Conservation (phyloP, 2,329 filamentous ascomycete species). For the Fusarium annulatum region DNA sequence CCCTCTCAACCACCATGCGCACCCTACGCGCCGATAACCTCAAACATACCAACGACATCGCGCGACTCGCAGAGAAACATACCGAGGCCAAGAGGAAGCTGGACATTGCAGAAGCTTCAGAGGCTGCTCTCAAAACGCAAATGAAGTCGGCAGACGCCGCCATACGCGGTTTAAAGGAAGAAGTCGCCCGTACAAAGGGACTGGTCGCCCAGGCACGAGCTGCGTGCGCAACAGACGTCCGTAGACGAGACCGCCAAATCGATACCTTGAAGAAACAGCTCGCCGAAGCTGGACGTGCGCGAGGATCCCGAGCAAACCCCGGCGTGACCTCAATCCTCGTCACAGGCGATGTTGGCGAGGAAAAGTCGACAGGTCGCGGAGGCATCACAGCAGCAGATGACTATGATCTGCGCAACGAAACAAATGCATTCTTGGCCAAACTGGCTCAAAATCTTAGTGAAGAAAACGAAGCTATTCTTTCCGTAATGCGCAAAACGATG, state of each 20-base stretch:
- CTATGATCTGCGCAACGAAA: constrained; percentile 84
- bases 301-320: constrained; percentile 65
- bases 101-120: constrained; percentile 73
- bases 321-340: constrained; percentile 68
- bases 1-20: constrained; percentile 81
- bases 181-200: constrained; percentile 81
- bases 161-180: constrained; percentile 83
- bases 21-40: constrained; percentile 79
- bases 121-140: constrained; percentile 75
- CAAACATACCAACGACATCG: constrained; percentile 76
- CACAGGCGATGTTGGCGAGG: constrained; percentile 63
- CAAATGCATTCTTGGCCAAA: constrained; percentile 89
- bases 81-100: constrained; percentile 66
- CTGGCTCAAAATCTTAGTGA: constrained; percentile 86
- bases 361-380: constrained; percentile 53
- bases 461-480: constrained; percentile 87
- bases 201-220: constrained; percentile 85
- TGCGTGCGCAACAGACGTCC: constrained; percentile 89
- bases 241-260: constrained; percentile 89
- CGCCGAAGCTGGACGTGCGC: constrained; percentile 73
- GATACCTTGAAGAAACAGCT: constrained; percentile 90
- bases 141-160: constrained; percentile 79
- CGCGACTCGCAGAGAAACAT: constrained; percentile 65
- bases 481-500: constrained; percentile 77
- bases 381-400: constrained; percentile 52